Evolutionary conservation across 176 grass and related monocot species (phyloP).

Genomic region (Leersia perrieri): DNA sequence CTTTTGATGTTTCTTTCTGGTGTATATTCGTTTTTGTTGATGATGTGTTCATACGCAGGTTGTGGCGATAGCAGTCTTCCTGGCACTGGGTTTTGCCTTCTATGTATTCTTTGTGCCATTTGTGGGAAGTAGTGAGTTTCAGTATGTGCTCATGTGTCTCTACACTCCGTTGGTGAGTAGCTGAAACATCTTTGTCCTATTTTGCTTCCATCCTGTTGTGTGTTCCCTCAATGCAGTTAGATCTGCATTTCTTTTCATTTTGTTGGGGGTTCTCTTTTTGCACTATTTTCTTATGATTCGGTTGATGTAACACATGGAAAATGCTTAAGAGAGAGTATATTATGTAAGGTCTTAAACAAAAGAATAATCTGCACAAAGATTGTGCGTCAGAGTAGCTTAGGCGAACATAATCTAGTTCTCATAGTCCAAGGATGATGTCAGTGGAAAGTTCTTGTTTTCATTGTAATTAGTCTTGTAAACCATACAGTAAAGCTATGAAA

Average conservation of each 20-base stretch:
- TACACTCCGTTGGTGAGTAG: slow-evolving; percentile 76
- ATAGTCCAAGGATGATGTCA: background rate
- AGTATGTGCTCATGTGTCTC: slow-evolving; percentile 60
- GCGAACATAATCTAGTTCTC: background rate
- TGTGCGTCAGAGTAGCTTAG: background rate
- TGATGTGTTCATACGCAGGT: slow-evolving; percentile 49
- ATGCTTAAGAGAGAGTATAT: background rate
- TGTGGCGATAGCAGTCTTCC: slow-evolving; percentile 74
- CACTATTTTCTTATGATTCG: background rate
- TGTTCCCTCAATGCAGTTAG: background rate
- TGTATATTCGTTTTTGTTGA: background rate
- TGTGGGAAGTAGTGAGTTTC: slow-evolving; percentile 49
- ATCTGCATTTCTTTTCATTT: background rate
- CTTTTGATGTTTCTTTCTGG: background rate
- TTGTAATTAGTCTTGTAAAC: background rate
- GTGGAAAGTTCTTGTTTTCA: background rate
- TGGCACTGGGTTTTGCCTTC: slow-evolving; percentile 76
- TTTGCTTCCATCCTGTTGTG: background rate
- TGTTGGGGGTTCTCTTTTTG: background rate
- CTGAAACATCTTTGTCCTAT: background rate
- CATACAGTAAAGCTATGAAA: too few relatives aligned
- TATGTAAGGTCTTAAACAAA: background rate
- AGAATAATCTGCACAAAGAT: background rate
- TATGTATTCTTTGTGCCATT: slow-evolving; percentile 86
- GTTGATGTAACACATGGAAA: background rate